These are phyloP conservation scores for Arachnomyces sp. DNA, from an alignment of 2,329 filamentous ascomycete species.

Conservation along the genomic window DNA sequence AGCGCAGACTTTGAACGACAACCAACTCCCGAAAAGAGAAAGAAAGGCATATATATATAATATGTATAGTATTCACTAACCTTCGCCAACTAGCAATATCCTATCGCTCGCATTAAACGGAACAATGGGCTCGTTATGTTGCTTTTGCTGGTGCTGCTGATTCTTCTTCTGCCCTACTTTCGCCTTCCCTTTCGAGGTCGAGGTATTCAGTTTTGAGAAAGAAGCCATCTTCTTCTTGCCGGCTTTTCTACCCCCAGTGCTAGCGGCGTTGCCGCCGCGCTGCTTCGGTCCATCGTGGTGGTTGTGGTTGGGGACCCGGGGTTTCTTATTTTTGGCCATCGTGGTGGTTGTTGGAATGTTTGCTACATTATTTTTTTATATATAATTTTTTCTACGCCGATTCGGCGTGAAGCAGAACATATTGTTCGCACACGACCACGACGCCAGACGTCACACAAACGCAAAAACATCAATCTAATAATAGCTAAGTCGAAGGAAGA, in stretches of 20 bases:
- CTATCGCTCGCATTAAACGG: conserved; percentile 35
- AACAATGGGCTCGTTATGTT: conserved; percentile 25
- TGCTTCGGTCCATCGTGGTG: conserved; percentile 6
- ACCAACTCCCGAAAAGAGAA: conserved; percentile 8
- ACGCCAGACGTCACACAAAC: too few relatives aligned
- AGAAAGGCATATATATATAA: conserved; percentile 4
- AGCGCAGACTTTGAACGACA: too few relatives aligned
- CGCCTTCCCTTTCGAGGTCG: conserved; percentile 3
- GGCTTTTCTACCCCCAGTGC: conserved; percentile 3
- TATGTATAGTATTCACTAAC: conserved; percentile 19
- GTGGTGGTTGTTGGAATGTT: neutral
- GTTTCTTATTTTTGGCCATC: conserved; percentile 21
- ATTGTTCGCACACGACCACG: too few relatives aligned
- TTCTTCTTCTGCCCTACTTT: conserved; percentile 12
- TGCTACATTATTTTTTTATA: conserved; percentile 10
- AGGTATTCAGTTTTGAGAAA: conserved; percentile 20
- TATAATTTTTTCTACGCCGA: conserved; percentile 3
- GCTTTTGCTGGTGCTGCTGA: conserved; percentile 14
- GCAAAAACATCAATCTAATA: too few relatives aligned
- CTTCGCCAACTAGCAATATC: conserved; percentile 38
- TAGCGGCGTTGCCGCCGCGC: neutral
- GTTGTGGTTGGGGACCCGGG: conserved; percentile 11
- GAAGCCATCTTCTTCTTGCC: conserved; percentile 22
- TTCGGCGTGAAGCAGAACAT: conserved; percentile 13
- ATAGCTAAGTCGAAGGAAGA: too few relatives aligned